These are phyloP conservation scores for Gloeophyllum trabeum DNA, from an alignment of 768 basidiomycete genomes.

Conservation along the genomic window DNA sequence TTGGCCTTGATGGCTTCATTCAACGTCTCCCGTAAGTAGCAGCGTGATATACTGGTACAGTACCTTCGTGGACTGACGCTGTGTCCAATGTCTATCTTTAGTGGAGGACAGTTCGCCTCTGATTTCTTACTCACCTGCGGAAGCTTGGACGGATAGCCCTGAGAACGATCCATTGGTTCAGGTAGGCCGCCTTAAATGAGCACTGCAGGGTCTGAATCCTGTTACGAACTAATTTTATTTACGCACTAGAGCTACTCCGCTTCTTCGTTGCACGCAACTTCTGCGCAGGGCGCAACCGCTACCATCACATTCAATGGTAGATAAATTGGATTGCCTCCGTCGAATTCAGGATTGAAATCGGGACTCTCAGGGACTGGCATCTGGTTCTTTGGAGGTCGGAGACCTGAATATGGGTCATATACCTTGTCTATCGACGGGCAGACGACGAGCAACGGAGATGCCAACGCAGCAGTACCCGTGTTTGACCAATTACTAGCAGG, in stretches of 20 bases:
- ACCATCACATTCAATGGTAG: slow-evolving; percentile 38
- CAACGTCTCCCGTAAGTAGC: slow-evolving; percentile 19
- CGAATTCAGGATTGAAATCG: too few relatives aligned
- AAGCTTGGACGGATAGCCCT: slow-evolving; percentile 37
- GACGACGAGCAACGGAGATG: slow-evolving; percentile 21
- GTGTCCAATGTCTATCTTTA: slow-evolving; percentile 10
- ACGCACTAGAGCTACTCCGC: slow-evolving; percentile 37
- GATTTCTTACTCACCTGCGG: slow-evolving; percentile 35
- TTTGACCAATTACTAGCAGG: slow-evolving; percentile 31
- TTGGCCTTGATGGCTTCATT: slow-evolving; percentile 18
- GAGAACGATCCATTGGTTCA: slow-evolving; percentile 25
- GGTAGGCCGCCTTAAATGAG: slow-evolving; percentile 17
- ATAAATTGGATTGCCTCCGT: too few relatives aligned
- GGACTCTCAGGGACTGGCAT: slow-evolving; percentile 48
- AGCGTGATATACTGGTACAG: slow-evolving; percentile 5
- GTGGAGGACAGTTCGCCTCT: slow-evolving; percentile 49
- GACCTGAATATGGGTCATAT: slow-evolving; percentile 36
- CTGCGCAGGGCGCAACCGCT: slow-evolving; percentile 33
- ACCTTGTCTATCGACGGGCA: slow-evolving; percentile 32
- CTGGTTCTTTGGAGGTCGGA: slow-evolving; percentile 35
- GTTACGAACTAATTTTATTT: not conserved
- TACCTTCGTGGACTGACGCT: not conserved
- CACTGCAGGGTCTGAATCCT: too few relatives aligned
- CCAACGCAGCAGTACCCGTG: slow-evolving; percentile 16
- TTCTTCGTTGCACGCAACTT: slow-evolving; percentile 31